A percentile compares a stretch with the other conserved stretches of the same genome.
phyloP scores from a whole-genome alignment of 2,329 filamentous ascomycete genomes.

The Trichoderma afroharzianum region DNA sequence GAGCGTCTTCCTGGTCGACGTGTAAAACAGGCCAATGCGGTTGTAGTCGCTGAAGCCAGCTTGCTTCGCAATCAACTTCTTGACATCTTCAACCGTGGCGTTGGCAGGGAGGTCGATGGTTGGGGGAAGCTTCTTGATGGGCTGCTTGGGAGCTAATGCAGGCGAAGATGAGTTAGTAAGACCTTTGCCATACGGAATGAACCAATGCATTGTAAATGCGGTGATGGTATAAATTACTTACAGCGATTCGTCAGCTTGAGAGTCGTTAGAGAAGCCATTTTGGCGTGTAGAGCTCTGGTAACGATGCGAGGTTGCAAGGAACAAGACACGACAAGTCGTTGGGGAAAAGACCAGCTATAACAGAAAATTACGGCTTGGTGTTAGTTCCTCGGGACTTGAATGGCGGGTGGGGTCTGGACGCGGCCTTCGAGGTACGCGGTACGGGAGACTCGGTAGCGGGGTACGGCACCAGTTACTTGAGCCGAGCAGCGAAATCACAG shows the following conservation, averaged over 20 bases:
- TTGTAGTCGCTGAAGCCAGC: conserved; percentile 54
- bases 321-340: background rate
- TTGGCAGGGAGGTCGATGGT: conserved; percentile 46
- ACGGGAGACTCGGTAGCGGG: background rate
- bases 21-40: conserved; percentile 60
- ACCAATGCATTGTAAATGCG: background rate
- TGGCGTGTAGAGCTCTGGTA: background rate
- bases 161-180: background rate
- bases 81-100: conserved; percentile 59
- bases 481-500: background rate
- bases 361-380: background rate
- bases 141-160: conserved; percentile 43
- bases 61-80: conserved; percentile 51
- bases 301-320: background rate
- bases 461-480: background rate
- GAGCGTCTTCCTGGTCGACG: conserved; percentile 57
- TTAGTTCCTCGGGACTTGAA: background rate
- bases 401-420: background rate
- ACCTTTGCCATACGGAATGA: background rate
- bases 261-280: conserved; percentile 17
- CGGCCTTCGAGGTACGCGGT: background rate
- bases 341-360: background rate
- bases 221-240: background rate
- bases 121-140: conserved; percentile 52
- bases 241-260: conserved; percentile 24